phyloP scores from a whole-genome alignment of 495 filamentous ascomycete species.

The Annulohypoxylon moriforme region DNA sequence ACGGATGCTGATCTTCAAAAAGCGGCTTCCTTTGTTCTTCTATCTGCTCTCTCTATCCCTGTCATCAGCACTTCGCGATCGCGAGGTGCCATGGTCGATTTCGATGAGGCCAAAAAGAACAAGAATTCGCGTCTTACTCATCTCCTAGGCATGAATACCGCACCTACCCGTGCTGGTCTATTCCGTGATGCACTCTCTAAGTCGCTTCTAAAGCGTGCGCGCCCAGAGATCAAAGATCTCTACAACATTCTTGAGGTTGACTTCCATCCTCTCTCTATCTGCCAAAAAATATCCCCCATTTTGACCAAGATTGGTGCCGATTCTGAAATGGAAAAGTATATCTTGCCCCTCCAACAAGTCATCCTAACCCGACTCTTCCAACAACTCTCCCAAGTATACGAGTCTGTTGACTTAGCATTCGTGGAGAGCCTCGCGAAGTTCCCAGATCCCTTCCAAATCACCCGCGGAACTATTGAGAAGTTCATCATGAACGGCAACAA shows the following conservation, averaged over 20 bases:
- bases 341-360: conserved; percentile 94
- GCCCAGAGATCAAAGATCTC: conserved; percentile 92
- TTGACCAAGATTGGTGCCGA: conserved; percentile 93
- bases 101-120: conserved; percentile 97
- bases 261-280: conserved; percentile 98
- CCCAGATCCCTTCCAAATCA: conserved; percentile 96
- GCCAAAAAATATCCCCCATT: conserved; percentile 98
- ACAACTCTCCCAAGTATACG: conserved; percentile 98
- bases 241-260: conserved; percentile 99
- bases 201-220: conserved; percentile 88
- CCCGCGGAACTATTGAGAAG: conserved; percentile 92
- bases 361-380: conserved; percentile 98
- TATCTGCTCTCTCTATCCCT: conserved; percentile 94
- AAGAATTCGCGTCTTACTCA: conserved; percentile 98
- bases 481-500: conserved; percentile 99
- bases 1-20: conserved; percentile 85
- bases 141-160: conserved; percentile 88
- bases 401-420: conserved; percentile 94
- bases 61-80: conserved; percentile 99
- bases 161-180: conserved; percentile 87
- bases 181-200: conserved; percentile 97
- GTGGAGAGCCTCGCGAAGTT: conserved; percentile 95
- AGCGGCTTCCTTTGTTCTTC: conserved; percentile 93
- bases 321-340: conserved; percentile 96
- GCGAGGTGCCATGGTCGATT: conserved; percentile 92